phyloP scores from a whole-genome alignment of 495 filamentous ascomycete species.

The Neurospora tetraspora region DNA sequence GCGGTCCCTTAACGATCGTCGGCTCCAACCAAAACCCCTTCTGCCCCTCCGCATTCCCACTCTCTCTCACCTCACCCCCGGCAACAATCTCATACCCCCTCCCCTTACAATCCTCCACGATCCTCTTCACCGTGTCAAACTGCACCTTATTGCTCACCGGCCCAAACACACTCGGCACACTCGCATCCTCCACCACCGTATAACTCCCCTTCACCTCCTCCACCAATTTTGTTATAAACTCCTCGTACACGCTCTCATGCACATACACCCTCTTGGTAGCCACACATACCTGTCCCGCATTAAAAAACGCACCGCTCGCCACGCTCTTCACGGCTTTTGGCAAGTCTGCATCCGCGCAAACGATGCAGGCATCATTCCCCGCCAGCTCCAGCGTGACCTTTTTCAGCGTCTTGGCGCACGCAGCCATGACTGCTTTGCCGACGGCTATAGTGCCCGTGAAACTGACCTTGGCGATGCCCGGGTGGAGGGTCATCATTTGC shows the following conservation, averaged over 20 bases:
- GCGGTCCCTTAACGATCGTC: slow-evolving; percentile 38
- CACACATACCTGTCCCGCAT: slow-evolving; percentile 48
- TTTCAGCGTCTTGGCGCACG: slow-evolving; percentile 52
- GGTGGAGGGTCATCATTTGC: slow-evolving; percentile 45
- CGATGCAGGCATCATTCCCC: slow-evolving; percentile 59
- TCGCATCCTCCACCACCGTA: slow-evolving; percentile 33
- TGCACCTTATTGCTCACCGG: slow-evolving; percentile 55
- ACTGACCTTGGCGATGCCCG: slow-evolving; percentile 54
- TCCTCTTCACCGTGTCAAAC: slow-evolving; percentile 41
- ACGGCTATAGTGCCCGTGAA: slow-evolving; percentile 60
- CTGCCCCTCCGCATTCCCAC: slow-evolving; percentile 2
- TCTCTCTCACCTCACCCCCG: slow-evolving; percentile 15
- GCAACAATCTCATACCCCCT: slow-evolving; percentile 35
- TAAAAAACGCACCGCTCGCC: slow-evolving; percentile 47
- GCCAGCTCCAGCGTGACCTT: slow-evolving; percentile 42
- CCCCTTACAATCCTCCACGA: slow-evolving; percentile 36
- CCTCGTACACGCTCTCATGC: slow-evolving; percentile 55
- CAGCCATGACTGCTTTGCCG: slow-evolving; percentile 53
- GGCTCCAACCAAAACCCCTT: slow-evolving; percentile 40
- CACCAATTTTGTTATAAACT: slow-evolving; percentile 46
- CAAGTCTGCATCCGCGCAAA: slow-evolving; percentile 57
- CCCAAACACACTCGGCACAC: slow-evolving; percentile 35
- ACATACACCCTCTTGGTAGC: slow-evolving; percentile 57
- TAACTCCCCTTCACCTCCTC: slow-evolving; percentile 37
- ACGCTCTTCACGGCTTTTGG: slow-evolving; percentile 42